Conservation (phyloP, 2,329 filamentous ascomycete species). For the Xylariaceae sp. region DNA sequence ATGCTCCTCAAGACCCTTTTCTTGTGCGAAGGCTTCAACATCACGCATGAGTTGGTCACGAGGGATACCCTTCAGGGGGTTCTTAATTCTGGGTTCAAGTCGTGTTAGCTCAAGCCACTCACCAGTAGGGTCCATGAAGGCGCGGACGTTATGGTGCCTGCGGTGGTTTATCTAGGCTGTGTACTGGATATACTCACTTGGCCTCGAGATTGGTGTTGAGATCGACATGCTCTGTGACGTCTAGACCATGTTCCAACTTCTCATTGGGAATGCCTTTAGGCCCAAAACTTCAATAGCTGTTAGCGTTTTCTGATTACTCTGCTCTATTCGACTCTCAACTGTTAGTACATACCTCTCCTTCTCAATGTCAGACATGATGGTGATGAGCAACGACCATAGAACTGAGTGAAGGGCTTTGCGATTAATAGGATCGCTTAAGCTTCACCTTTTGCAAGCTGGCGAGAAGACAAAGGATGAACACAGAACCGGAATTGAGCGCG, state of each 20-base stretch:
- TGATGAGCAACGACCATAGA: constrained; percentile 7
- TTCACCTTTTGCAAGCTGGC: constrained; percentile 3
- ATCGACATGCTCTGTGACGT: constrained; percentile 43
- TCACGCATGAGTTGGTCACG: constrained; percentile 59
- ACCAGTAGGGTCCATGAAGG: background rate
- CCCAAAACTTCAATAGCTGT: constrained; percentile 10
- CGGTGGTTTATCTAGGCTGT: background rate
- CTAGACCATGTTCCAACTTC: constrained; percentile 36
- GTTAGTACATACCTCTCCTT: constrained; percentile 18
- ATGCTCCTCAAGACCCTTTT: constrained; percentile 64
- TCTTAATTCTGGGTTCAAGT: constrained; percentile 47
- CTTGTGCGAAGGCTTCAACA: constrained; percentile 64
- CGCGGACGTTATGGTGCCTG: too few species aligned
- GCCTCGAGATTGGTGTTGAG: constrained; percentile 50
- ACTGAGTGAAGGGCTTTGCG: constrained; percentile 2
- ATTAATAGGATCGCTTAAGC: background rate
- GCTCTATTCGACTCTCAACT: background rate
- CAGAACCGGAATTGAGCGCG: background rate
- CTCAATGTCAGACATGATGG: constrained; percentile 25
- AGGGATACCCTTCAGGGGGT: constrained; percentile 56
- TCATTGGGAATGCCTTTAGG: constrained; percentile 29
- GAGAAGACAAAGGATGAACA: constrained; percentile 6
- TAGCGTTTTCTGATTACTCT: background rate
- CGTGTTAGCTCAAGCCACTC: background rate
- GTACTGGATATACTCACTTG: constrained; percentile 42